phyloP scores from a whole-genome alignment of 768 basidiomycete genomes.

The Mycena filopes region DNA sequence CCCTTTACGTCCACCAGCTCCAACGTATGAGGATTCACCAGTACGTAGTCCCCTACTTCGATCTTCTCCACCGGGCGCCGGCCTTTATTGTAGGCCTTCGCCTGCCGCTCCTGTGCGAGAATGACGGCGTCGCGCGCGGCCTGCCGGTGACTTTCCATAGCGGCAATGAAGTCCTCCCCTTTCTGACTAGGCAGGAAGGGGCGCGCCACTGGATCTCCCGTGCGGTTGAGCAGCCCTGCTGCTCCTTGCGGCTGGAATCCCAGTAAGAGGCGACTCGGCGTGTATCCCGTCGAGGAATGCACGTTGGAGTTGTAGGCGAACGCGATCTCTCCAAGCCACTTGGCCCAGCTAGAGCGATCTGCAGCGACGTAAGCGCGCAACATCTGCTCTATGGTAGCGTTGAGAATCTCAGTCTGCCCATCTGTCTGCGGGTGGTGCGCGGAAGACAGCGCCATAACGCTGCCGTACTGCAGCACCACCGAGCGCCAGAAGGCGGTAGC shows the following conservation, averaged over 20 bases:
- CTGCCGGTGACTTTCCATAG: slow-evolving; percentile 13
- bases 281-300: slow-evolving; percentile 37
- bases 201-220: background rate
- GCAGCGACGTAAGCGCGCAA: slow-evolving; percentile 40
- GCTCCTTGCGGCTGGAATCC: slow-evolving; percentile 38
- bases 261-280: slow-evolving; percentile 42
- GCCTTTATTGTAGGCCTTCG: slow-evolving; percentile 34
- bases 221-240: slow-evolving; percentile 14
- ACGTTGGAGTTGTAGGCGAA: slow-evolving; percentile 45
- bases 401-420: slow-evolving; percentile 46
- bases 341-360: slow-evolving; percentile 39
- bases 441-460: slow-evolving; percentile 35
- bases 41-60: slow-evolving; percentile 25
- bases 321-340: slow-evolving; percentile 37
- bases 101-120: slow-evolving; percentile 38
- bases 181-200: slow-evolving; percentile 28
- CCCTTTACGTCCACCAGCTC: slow-evolving; percentile 37
- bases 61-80: slow-evolving; percentile 25
- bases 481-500: slow-evolving; percentile 33
- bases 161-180: slow-evolving; percentile 16
- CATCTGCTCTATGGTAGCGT: slow-evolving; percentile 43
- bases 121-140: slow-evolving; percentile 32
- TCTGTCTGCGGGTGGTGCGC: slow-evolving; percentile 53
- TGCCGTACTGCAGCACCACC: slow-evolving; percentile 8
- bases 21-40: slow-evolving; percentile 40